Evolutionary conservation across 352 stramenopile genomes (phyloP).

Genomic region (Globisporangium barbulae): DNA sequence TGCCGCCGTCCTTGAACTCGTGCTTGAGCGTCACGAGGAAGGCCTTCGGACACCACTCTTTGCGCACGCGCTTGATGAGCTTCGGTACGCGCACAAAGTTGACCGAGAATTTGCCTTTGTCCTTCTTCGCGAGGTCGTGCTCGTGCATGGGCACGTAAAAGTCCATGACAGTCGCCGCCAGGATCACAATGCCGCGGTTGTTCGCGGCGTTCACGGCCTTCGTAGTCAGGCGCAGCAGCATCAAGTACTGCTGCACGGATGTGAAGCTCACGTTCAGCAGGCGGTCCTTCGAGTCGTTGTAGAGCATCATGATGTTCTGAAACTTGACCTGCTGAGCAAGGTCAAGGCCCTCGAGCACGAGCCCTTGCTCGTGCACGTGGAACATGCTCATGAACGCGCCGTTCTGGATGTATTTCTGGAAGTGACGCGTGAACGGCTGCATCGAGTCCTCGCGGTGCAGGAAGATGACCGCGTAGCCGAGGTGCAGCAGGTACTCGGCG

Average conservation of each 20-base stretch:
- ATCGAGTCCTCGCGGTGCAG: slow-evolving; percentile 74
- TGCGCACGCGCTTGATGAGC: slow-evolving; percentile 76
- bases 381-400: slow-evolving; percentile 85
- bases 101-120: slow-evolving; percentile 61
- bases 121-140: slow-evolving; percentile 29
- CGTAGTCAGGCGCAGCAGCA: slow-evolving; percentile 58
- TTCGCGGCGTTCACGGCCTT: slow-evolving; percentile 54
- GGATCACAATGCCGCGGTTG: slow-evolving; percentile 62
- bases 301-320: slow-evolving; percentile 58
- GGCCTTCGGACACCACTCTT: slow-evolving; percentile 75
- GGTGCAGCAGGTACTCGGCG: slow-evolving; percentile 74
- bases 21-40: slow-evolving; percentile 83
- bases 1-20: slow-evolving; percentile 59
- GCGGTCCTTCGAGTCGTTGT: slow-evolving; percentile 59
- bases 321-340: slow-evolving; percentile 60
- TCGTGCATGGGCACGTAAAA: slow-evolving; percentile 62
- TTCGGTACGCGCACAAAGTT: slow-evolving; percentile 82
- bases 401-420: slow-evolving; percentile 79
- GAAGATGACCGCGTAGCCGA: slow-evolving; percentile 83
- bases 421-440: slow-evolving; percentile 80
- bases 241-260: slow-evolving; percentile 81
- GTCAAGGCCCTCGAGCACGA: slow-evolving; percentile 68
- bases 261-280: slow-evolving; percentile 76
- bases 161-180: slow-evolving; percentile 78
- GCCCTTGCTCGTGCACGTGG: slow-evolving; percentile 45